Evolutionary conservation across 2,329 filamentous ascomycete genomes (phyloP).

Genomic region (Alternaria viburni): DNA sequence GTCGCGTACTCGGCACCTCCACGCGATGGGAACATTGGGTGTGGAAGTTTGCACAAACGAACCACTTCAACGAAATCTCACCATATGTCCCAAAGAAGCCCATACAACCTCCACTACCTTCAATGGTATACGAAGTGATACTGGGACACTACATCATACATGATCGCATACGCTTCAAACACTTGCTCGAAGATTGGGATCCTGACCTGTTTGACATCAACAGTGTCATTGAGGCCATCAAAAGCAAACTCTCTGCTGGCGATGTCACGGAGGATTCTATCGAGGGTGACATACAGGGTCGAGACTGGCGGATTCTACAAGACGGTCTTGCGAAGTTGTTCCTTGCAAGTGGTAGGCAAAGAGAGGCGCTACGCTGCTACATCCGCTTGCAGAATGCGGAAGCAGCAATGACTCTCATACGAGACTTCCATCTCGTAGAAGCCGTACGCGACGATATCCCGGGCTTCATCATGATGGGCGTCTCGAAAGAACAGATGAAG

Average conservation of each 20-base stretch:
- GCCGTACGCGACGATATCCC: slow-evolving; percentile 89
- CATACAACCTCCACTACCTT: slow-evolving; percentile 79
- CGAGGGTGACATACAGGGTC: slow-evolving; percentile 72
- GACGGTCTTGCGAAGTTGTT: slow-evolving; percentile 85
- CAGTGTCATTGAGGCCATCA: slow-evolving; percentile 76
- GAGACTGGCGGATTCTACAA: slow-evolving; percentile 90
- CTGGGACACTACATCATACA: slow-evolving; percentile 85
- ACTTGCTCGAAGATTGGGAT: slow-evolving; percentile 83
- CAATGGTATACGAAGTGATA: slow-evolving; percentile 85
- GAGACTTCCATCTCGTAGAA: slow-evolving; percentile 87
- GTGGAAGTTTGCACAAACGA: slow-evolving; percentile 84
- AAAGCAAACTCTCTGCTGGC: slow-evolving; percentile 79
- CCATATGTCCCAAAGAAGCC: slow-evolving; percentile 78
- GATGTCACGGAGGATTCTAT: slow-evolving; percentile 78
- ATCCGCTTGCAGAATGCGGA: slow-evolving; percentile 92
- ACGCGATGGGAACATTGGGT: slow-evolving; percentile 95
- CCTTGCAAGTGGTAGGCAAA: slow-evolving; percentile 78
- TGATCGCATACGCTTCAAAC: slow-evolving; percentile 76
- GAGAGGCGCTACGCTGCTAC: slow-evolving; percentile 86
- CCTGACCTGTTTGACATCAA: slow-evolving; percentile 81
- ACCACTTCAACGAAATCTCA: slow-evolving; percentile 89
- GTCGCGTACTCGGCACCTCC: slow-evolving; percentile 79
- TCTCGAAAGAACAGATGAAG: slow-evolving; percentile 72
- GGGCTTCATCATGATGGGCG: slow-evolving; percentile 84
- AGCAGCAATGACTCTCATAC: slow-evolving; percentile 83